Evolutionary conservation across 1,284 basidiomycete genomes (phyloP), one percentile per base, ranked within the genome.

Genomic region (Cystobasidiaceae sp.): DNA sequence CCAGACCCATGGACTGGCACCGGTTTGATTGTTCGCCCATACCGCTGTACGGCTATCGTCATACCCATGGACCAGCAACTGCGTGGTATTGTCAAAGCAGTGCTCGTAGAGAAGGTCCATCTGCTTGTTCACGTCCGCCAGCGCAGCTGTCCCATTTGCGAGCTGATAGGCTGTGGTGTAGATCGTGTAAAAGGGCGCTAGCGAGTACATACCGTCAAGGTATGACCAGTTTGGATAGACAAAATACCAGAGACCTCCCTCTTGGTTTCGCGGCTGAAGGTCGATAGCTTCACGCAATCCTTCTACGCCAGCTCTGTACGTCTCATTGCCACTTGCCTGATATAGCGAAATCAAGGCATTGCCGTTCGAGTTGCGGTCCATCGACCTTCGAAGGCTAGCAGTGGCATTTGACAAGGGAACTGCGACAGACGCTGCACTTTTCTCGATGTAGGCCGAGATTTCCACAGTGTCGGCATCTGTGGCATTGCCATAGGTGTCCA

Each of bases 141-240:
- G 33, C 9, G 30, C 17, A 21, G 50, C 48, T 27, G 28, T 52
- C 15, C 21, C 21, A 3, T 52, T 52, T 8, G 5, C 28, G 28
- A 23, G 33, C 17, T 19, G 11, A 21, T 15, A 37, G 30, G 32
- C 9, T 13, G 28, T 33, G 7, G 23, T 13, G 33, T 52, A 33
- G 9, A 37, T 4, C 9, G 30, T 37, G 21, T 52, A 52, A 28
- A 52, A 52, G 2, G 50, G 50, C 21, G 32, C 50, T 17, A 34
- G 25, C n/a, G 50, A 34, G 30, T 52, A 52, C 50, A 52, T 33
- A 23, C 50, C 50, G 25, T 52, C 48, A 1, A 52, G 3, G 28
- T 52, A 52, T 23, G 48, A 50, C 48, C 48, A 50, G 11, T 50
- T 27, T 19, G 50, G 50, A 21, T 52, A 52, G 30, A 52, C 50